These are phyloP conservation scores for Xerocomellus amylosporus DNA, from an alignment of 768 basidiomycete genomes.

Conservation along the genomic window DNA sequence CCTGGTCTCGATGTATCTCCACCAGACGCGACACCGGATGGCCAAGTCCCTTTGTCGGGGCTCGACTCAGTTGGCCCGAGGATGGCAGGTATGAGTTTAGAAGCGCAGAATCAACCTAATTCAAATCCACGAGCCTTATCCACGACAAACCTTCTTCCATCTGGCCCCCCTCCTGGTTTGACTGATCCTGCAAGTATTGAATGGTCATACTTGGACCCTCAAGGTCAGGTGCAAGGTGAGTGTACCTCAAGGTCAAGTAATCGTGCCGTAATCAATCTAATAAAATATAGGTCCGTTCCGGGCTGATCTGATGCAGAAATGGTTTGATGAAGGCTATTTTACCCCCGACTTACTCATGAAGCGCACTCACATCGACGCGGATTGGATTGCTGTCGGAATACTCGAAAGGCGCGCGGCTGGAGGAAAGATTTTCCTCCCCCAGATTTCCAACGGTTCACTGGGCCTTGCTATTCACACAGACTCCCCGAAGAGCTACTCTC, in stretches of 20 bases:
- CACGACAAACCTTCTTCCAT: conserved; percentile 13
- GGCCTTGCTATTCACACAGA: conserved; percentile 50
- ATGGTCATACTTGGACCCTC: conserved; percentile 93
- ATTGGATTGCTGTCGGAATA: conserved; percentile 66
- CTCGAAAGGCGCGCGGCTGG: conserved; percentile 49
- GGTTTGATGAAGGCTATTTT: conserved; percentile 91
- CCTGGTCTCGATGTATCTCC: conserved; percentile 8
- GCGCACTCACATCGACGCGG: conserved; percentile 63
- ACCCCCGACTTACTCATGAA: conserved; percentile 79
- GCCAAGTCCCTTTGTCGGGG: conserved; percentile 11
- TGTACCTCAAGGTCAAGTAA: not conserved
- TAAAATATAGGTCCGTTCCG: conserved; percentile 73
- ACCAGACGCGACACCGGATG: conserved; percentile 2
- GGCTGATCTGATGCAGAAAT: conserved; percentile 90
- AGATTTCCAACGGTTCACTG: conserved; percentile 47
- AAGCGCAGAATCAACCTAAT: conserved; percentile 6
- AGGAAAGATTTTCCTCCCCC: conserved; percentile 64
- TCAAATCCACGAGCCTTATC: conserved; percentile 5
- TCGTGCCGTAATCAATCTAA: not conserved
- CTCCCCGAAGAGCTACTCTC: conserved; percentile 45
- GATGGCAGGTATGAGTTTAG: conserved; percentile 18
- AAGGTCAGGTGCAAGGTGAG: conserved; percentile 88
- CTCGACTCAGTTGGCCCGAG: conserved; percentile 6
- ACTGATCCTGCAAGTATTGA: conserved; percentile 60
- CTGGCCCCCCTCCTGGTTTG: conserved; percentile 45